Evolutionary conservation across 306 rosid species (phyloP), one percentile per base, ranked within the genome.

Genomic region (Quercus gilva): DNA sequence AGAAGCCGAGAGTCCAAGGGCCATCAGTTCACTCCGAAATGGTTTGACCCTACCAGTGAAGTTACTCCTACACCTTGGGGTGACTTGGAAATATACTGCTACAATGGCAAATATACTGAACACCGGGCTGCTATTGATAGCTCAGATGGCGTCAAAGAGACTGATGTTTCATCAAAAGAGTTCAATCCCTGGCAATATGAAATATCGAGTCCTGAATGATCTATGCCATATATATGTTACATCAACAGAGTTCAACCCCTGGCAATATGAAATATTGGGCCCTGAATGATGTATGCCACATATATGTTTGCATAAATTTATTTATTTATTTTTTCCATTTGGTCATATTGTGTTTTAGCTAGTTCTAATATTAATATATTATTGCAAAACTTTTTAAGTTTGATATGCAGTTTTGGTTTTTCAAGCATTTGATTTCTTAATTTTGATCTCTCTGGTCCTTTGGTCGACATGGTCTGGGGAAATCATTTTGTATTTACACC

Each of bases 171-270:
- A 85, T 77, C 84, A 20, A 60, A 85, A 18, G 91, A 90, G 80
- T 92, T 92, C 87, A 87, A 87, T 83, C 97, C 97, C 45, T 92
- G 97, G 95, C 97, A 92, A 45, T 90, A 78, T 37, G 89, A 82
- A 75, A 83, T 83, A 69, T 76, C 79, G 80, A 89, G 74, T 29
- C 81, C 78, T 74, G 86, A 82, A 75, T 82, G 73, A 79, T 74
- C 79, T 75, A 73, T 37, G 55, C 55, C 2, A 6, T 71, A 25
- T 51, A 12, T 14, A 55, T 55, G 52, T 21, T 5, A 85, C 69
- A 85, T 73, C 84, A 17, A 59, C 87, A 18, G 91, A 90, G 80
- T 92, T 92, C 86, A 87, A 87, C 83, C 97, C 95, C 45, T 90
- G 95, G 95, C 97, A 90, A 35, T 90, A 78, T 35, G 89, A 82